Base-by-base conservation (phyloP, 495 filamentous ascomycete genomes). In the Penicillium malachiteum region DNA sequence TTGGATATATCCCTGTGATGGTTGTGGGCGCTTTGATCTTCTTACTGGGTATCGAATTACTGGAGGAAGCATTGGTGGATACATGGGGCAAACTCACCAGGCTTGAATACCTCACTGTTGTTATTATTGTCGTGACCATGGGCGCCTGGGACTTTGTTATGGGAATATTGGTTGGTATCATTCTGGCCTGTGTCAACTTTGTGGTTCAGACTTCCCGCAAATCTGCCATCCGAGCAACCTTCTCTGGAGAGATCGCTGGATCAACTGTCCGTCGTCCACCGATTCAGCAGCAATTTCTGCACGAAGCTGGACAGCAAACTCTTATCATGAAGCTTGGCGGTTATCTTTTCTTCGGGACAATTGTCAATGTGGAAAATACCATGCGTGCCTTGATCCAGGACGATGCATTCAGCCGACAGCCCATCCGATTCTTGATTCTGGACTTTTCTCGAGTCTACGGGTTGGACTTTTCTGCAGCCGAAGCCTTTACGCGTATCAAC, bases 11-110 rank as follows among this genome's bases (percentile, higher is more conserved):
- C 50, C 94, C 94, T 5, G 87, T 96, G 50, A 95, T 96, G 88
- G 90, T 97, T 62, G 94, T 98, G 44, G 94, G 94, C 12, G 87
- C 90, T 14, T 74, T 98, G 32, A 98, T 98, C 42, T 98, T 96
- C 71, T 79, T 92, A 50, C 83, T 98, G 21, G 94, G 94, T 5
- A 89, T 98, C 62, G 94, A 97, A 60, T 72, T 98, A 16, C 74
- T 97, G 60, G 68, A 86, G 48, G 94, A 98, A 70, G 93, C 95
- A 2, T 73, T 97, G 17, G 88, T 90, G 70, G 84, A 90, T 60
- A 92, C 94, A 1, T 89, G 89, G 76, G 90, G 90, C 32, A 95
- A 92, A 70, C 74, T 97, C 8, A 86, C 91, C 58, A 73, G 77
- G 31, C 81, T 95, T 10, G 94, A 98, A 67, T 98, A 96, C 68